Conservation (phyloP, 2,329 filamentous ascomycete species). For the Epichloe sibirici region DNA sequence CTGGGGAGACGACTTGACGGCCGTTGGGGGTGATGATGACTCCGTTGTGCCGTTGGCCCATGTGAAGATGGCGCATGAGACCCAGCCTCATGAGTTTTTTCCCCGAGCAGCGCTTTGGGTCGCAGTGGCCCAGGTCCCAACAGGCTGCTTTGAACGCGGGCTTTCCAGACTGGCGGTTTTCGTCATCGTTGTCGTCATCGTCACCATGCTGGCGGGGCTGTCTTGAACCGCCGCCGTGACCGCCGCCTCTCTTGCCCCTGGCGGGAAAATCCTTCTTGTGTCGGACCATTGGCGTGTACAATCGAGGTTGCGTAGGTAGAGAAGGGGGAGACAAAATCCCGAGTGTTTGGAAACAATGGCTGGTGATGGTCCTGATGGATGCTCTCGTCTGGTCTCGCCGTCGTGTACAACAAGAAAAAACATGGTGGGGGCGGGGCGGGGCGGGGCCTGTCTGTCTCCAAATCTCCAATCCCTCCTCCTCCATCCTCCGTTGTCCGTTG, state of each 20-base stretch:
- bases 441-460: not conserved
- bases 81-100: conserved; percentile 89
- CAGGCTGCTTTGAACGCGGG: conserved; percentile 80
- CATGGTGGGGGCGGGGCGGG: not conserved
- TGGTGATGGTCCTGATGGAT: too few species aligned
- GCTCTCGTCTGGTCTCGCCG: too few species aligned
- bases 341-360: too few species aligned
- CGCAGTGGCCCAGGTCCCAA: conserved; percentile 96
- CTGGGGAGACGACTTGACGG: conserved; percentile 70
- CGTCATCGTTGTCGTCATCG: conserved; percentile 23
- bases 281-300: conserved; percentile 83
- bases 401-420: not conserved
- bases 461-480: too few species aligned
- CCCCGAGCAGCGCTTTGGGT: conserved; percentile 90
- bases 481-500: too few species aligned
- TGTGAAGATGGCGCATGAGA: conserved; percentile 81
- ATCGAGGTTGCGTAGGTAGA: too few species aligned
- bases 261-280: conserved; percentile 81
- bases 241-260: conserved; percentile 60
- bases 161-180: conserved; percentile 18
- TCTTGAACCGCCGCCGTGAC: conserved; percentile 22
- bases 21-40: conserved; percentile 94
- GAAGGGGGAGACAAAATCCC: too few species aligned
- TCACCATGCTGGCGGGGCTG: conserved; percentile 36
- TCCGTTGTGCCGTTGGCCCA: conserved; percentile 84